Conservation (phyloP, 495 filamentous ascomycete genomes). For the Cudoniella acicularis region DNA sequence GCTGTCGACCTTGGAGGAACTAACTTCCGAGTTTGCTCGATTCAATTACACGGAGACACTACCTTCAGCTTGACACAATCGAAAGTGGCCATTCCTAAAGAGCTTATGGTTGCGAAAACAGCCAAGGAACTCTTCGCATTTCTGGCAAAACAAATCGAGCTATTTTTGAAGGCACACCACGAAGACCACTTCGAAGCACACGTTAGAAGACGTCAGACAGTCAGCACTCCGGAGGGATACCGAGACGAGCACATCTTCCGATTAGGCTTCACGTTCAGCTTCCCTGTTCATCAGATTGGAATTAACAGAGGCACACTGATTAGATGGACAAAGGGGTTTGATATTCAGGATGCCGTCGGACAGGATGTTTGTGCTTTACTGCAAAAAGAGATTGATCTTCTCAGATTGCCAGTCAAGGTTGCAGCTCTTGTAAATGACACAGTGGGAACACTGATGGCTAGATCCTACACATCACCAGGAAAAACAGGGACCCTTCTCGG, state of each 20-base stretch:
- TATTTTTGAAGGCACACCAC: constrained; percentile 84
- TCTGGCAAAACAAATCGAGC: constrained; percentile 84
- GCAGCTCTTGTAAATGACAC: constrained; percentile 96
- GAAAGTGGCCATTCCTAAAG: constrained; percentile 85
- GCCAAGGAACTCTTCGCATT: constrained; percentile 89
- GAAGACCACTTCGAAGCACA: constrained; percentile 80
- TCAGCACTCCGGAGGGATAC: constrained; percentile 48
- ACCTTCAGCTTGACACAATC: constrained; percentile 89
- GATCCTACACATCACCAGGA: constrained; percentile 88
- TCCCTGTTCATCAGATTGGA: constrained; percentile 88
- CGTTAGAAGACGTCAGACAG: constrained; percentile 53
- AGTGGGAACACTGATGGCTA: constrained; percentile 94
- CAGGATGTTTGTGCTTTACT: constrained; percentile 91
- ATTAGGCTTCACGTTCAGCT: constrained; percentile 95
- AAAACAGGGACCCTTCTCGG: constrained; percentile 84
- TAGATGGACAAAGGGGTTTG: constrained; percentile 98
- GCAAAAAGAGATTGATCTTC: constrained; percentile 84
- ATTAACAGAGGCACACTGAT: constrained; percentile 92
- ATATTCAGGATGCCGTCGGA: constrained; percentile 87
- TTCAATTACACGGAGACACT: constrained; percentile 84
- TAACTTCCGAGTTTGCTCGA: constrained; percentile 96
- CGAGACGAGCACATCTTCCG: constrained; percentile 74
- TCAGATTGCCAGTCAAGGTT: constrained; percentile 84
- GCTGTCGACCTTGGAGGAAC: constrained; percentile 96
- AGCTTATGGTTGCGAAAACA: constrained; percentile 86